Percentiles rank a stretch among this genome's conserved stretches.
These are phyloP conservation scores for Cicer pinnatifidum DNA, from an alignment of 306 rosid genomes.

Conservation along the genomic window DNA sequence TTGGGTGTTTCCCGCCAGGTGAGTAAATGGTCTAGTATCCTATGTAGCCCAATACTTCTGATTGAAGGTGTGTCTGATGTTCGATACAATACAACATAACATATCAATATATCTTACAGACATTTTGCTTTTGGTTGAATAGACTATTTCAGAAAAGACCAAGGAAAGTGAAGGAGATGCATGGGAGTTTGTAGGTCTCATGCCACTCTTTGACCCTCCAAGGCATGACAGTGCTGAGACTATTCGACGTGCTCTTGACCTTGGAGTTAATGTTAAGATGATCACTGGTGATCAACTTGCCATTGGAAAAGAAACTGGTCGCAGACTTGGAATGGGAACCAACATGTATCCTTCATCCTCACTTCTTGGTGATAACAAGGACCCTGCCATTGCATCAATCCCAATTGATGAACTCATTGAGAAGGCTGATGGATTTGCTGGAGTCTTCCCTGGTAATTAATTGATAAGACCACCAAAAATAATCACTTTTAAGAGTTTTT, in stretches of 20 bases:
- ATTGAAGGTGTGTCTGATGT: too few relatives aligned
- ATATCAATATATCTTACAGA: background rate
- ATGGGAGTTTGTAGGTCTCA: slow-evolving; percentile 85
- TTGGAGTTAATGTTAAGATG: slow-evolving; percentile 94
- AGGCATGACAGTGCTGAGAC: slow-evolving; percentile 98
- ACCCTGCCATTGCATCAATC: slow-evolving; percentile 64
- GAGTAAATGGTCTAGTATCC: slow-evolving; percentile 36
- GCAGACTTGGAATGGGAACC: slow-evolving; percentile 98
- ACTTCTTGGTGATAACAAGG: slow-evolving; percentile 76
- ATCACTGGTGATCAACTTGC: slow-evolving; percentile 98
- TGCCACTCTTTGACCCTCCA: slow-evolving; percentile 97
- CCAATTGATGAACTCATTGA: slow-evolving; percentile 89
- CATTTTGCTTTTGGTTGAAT: background rate
- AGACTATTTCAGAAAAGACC: slow-evolving; percentile 73
- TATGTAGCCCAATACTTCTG: too few relatives aligned
- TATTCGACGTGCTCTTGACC: slow-evolving; percentile 89
- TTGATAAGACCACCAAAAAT: background rate
- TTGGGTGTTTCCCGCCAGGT: slow-evolving; percentile 81
- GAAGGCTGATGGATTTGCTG: slow-evolving; percentile 96
- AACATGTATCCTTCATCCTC: slow-evolving; percentile 95
- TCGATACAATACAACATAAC: too few relatives aligned
- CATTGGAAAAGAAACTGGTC: slow-evolving; percentile 91
- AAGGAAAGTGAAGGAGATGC: slow-evolving; percentile 77
- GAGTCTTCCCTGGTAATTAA: slow-evolving; percentile 87
- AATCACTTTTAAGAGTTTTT: too few relatives aligned